Evolutionary conservation across 257 asterid genomes (phyloP), one percentile per base, ranked within the genome.

Genomic region (Marsdenia floribunda): DNA sequence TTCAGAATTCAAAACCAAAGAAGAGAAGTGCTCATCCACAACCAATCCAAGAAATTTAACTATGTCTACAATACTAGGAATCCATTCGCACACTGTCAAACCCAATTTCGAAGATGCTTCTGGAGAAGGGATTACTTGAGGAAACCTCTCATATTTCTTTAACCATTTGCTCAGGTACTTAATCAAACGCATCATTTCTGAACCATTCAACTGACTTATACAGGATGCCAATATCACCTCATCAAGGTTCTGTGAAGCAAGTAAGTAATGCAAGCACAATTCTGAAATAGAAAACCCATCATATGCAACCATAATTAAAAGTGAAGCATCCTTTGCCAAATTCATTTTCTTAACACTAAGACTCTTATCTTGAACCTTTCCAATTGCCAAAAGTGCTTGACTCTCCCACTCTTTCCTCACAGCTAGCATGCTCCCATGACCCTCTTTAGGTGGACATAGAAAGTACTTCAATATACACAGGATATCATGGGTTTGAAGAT

Each of bases 341-440:
- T 29, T 70, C 81, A 68, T 74, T 0, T 82, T 86, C 68, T 84
- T 87, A 75, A 76, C 79, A 68, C 77, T 71, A 42, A 81, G 82
- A 38, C 69, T 79, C 42, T 73, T 77, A 52, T 73, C 89, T 19
- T 84, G 83, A 1, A 83, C 92, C 78, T 83, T 86, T 37, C 86
- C 90, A 26, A 94, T 85, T 7, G 93, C 91, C 71, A 87, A 79
- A 73, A 77, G 66, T 6, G 91, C 98, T 80, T 92, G 96, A 38
- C 83, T 86, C 86, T 92, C 96, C 98, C 99, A 94, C 72, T 86
- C 87, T 80, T 83, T 82, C 86, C 97, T 90, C 84, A 90, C 82
- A 42, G 80, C 70, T 14, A 60, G 77, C 81, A 92, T 77, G 78
- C 80, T 86, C 75, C 29, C 50, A 70, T 80, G 79, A 53, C 89